Percentiles rank a stretch among this genome's conserved stretches.
These are phyloP conservation scores for Chlorella vulgaris DNA, from an alignment of 139 green algal genomes.

Conservation along the genomic window DNA sequence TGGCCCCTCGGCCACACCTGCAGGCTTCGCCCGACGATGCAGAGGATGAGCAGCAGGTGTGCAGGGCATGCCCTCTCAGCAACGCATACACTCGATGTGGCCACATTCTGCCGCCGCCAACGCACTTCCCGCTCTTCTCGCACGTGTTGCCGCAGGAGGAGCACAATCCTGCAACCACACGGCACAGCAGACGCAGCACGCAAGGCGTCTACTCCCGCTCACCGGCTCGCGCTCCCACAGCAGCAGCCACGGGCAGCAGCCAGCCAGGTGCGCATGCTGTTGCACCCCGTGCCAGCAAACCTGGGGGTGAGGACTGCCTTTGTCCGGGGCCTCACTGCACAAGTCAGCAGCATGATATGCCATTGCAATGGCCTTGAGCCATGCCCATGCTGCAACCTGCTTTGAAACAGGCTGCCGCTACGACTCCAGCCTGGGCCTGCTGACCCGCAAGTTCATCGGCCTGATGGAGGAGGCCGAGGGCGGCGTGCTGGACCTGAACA, in stretches of 20 bases:
- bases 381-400: too few species aligned
- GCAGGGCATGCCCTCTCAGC: too few species aligned
- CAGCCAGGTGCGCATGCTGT: not conserved
- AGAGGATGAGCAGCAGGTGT: too few species aligned
- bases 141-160: not conserved
- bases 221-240: not conserved
- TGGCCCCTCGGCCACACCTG: too few species aligned
- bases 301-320: too few species aligned
- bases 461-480: slow-evolving; percentile 78
- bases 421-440: slow-evolving; percentile 84
- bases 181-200: not conserved
- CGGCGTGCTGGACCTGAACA: slow-evolving; percentile 91
- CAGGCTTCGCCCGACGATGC: too few species aligned
- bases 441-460: slow-evolving; percentile 93
- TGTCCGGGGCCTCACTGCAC: too few species aligned
- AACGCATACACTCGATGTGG: not conserved
- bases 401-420: slow-evolving; percentile 58
- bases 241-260: not conserved
- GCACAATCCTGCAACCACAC: not conserved
- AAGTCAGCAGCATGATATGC: too few species aligned
- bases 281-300: not conserved
- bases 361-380: too few species aligned
- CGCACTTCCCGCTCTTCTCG: not conserved
- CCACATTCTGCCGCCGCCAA: not conserved
- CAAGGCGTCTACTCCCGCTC: slow-evolving; percentile 19